Base-by-base conservation (phyloP, 768 basidiomycete genomes). In the Collybia sordida region DNA sequence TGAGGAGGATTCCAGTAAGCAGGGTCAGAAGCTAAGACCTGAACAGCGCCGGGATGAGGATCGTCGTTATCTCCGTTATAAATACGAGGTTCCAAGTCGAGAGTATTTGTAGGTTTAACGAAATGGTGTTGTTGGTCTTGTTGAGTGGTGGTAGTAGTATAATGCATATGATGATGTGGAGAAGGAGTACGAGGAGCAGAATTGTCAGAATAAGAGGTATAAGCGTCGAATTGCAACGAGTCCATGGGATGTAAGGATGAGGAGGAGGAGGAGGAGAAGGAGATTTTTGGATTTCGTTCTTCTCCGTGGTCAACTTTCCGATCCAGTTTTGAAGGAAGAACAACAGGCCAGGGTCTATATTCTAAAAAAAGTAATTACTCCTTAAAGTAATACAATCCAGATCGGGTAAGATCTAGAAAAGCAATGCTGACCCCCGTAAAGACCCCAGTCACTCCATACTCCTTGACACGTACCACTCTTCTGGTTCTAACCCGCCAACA, bases 111-210 rank as follows among this genome's bases (percentile, higher is more conserved):
- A 42, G 56, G 59, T 56, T 64, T 55, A n/a, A n/a, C n/a, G 59
- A 62, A 68, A 48, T 52, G 54, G 58, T 51, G 43, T 39, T 51
- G 56, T n/a, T n/a, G n/a, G n/a, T n/a, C n/a, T n/a, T n/a, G n/a
- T n/a, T n/a, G n/a, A n/a, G n/a, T n/a, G n/a, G n/a, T n/a, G n/a
- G n/a, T n/a, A 51, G 53, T 59, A 37, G 19, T 34, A 46, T 57
- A 60, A 56, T 68, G 65, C 55, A 74, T 59, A 58, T 74, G 70
- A 58, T 74, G 70, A 56, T 67, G 73, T 18, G 88, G 88, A 1
- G 88, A 89, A 0, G 88, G 88, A 0, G 88, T 90, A 48, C 87
- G 80, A 2, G 88, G 88, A 1, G 86, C 73, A 44, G 80, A 86
- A 54, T 82, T 78, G 71, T 86, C 82, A 49, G 83, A 82, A 72